These are phyloP conservation scores for Nakaseomyces sp. DNA, from an alignment of 1,139 yeast species.

Conservation along the genomic window DNA sequence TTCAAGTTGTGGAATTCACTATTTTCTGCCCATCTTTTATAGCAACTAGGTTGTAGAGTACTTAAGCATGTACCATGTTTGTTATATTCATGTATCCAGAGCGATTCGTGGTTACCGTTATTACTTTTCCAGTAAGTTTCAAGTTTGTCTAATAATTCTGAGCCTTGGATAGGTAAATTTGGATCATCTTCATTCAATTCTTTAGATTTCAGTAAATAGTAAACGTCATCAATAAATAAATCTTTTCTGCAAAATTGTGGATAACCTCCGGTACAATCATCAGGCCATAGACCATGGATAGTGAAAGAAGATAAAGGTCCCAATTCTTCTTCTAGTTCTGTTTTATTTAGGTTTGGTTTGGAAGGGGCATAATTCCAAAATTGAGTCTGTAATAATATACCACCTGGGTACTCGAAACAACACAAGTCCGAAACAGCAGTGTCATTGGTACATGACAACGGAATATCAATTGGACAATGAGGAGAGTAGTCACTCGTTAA, in stretches of 20 bases:
- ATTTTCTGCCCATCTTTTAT: conserved; percentile 30
- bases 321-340: conserved; percentile 38
- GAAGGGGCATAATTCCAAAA: conserved; percentile 86
- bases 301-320: conserved; percentile 78
- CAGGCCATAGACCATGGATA: conserved; percentile 81
- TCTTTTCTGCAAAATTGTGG: conserved; percentile 67
- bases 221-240: conserved; percentile 49
- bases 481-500: conserved; percentile 8
- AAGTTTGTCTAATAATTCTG: conserved; percentile 51
- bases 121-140: conserved; percentile 63
- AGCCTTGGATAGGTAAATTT: conserved; percentile 35
- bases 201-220: conserved; percentile 38
- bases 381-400: conserved; percentile 76
- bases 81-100: conserved; percentile 93
- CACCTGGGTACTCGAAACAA: conserved; percentile 86
- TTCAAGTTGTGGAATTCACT: conserved; percentile 9
- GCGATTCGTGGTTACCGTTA: conserved; percentile 60
- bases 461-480: conserved; percentile 56
- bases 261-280: conserved; percentile 66
- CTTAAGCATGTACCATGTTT: conserved; percentile 92
- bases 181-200: conserved; percentile 29
- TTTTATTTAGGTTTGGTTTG: conserved; percentile 15
- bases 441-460: conserved; percentile 52
- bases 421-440: conserved; percentile 49
- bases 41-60: conserved; percentile 68